Evolutionary conservation across 1,284 basidiomycete species (phyloP), one percentile per base, ranked within the genome.

Genomic region (Papiliotrema nemorosa): DNA sequence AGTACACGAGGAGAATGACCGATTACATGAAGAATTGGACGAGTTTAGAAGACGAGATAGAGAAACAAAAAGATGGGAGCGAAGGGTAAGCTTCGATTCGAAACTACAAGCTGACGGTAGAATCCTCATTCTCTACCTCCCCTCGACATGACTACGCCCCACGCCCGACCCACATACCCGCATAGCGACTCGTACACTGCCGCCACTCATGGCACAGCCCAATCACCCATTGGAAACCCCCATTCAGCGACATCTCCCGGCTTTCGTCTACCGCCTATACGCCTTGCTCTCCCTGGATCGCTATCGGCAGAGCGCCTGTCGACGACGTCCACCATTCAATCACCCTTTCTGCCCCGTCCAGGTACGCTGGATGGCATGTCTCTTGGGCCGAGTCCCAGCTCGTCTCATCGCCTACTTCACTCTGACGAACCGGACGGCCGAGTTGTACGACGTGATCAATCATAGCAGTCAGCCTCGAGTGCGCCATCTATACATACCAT

Each of bases 1-100:
- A 10, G 40, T 60, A 1, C 44, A 47, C 9, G 66, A 70, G 18
- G 63, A 67, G 41, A 69, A 66, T 33, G 58, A 61, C 3, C 40
- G 45, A 18, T 44, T 70, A 16, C 39, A 52, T 7, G 53, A 58
- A 2, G 66, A 64, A 33, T 27, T 66, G n/a, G 53, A 59, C 4
- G 34, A 44, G 21, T 63, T 60, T 56, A 36, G 25, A 48, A 20
- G 25, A 12, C 64, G 58, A 61, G 54, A 22, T 24, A 18, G 29
- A 45, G 18, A n/a, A 21, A 39, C 22, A 13, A n/a, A 39, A 39
- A 21, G 38, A 21, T 39, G n/a, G n/a, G 38, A 39, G 38, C 38
- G 24, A 14, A 31, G 7, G 29, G 29, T 7, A 7, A 7, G 7
- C 9, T 31, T 31, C 7, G 7, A 31, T 31, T 7, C 9, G 14